Percentiles rank a stretch among this genome's conserved stretches.
These are phyloP conservation scores for Calonectria henricotiae DNA, from an alignment of 2,329 filamentous ascomycete species.

Conservation along the genomic window DNA sequence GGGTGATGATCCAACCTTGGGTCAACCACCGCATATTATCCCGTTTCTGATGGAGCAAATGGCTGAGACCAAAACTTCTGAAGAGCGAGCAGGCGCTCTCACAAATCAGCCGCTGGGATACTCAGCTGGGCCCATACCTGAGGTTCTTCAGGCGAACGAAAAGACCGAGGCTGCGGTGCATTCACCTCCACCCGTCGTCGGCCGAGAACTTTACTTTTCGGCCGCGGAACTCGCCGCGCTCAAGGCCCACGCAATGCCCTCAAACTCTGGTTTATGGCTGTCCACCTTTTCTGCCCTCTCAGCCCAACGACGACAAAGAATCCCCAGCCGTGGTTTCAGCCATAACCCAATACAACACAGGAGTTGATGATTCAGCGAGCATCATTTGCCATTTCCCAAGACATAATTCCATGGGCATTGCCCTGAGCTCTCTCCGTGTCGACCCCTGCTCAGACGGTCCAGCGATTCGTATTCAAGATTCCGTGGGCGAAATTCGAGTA, in stretches of 20 bases:
- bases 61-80: background rate
- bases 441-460: constrained; percentile 69
- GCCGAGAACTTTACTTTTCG: background rate
- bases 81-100: background rate
- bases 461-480: constrained; percentile 73
- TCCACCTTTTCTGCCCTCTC: constrained; percentile 5
- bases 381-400: constrained; percentile 82
- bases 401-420: constrained; percentile 55
- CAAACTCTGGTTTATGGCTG: background rate
- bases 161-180: too few species aligned
- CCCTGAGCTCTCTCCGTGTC: constrained; percentile 75
- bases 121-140: background rate
- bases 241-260: background rate
- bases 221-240: background rate
- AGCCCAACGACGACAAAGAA: background rate
- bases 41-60: background rate
- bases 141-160: background rate
- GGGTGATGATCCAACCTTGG: background rate
- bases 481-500: constrained; percentile 59
- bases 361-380: constrained; percentile 72
- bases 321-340: constrained; percentile 15
- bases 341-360: constrained; percentile 14
- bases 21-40: background rate
- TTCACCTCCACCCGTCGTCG: constrained; percentile 1
- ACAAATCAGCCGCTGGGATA: background rate